Evolutionary conservation across 257 asterid genomes (phyloP), one percentile per base, ranked within the genome.

Genomic region (Echium plantagineum): DNA sequence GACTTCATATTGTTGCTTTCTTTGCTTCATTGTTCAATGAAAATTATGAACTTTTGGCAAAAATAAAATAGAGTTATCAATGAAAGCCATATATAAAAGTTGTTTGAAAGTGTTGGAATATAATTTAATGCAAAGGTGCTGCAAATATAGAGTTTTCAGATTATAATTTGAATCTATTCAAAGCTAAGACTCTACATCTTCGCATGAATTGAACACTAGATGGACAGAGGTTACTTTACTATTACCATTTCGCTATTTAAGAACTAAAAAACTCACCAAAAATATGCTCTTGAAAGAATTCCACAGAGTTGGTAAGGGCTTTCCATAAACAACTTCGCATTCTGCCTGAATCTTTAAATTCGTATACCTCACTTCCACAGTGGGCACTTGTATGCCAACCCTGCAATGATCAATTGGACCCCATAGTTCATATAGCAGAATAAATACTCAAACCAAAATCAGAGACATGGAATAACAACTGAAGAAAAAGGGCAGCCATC

Each of bases 241-340:
- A 42, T n/a, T 12, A 13, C 15, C 15, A 59, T 32, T 21, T 16
- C 0, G 9, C 6, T 21, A 13, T 38, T 49, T 57, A 59, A 58
- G 49, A 42, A 59, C 21, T 21, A 9, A 52, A 57, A 69, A 10
- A 57, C 69, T 66, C 67, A 82, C 90, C 77, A 51, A 48, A 53
- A 80, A 7, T 63, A 68, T 18, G 77, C 82, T 73, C 68, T 85
- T 85, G 62, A 85, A 22, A 62, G 86, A 75, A 68, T 83, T 85
- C 94, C 94, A 85, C 30, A 83, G 81, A 24, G 85, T 83, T 9
- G 94, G 94, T 21, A 85, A 78, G 28, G 94, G 90, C 73, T 78
- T 83, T 54, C 91, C 94, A 19, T 77, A 51, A 57, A 85, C 89
- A 68, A 85, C 86, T 72, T 81, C 78, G 67, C 88, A 81, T 66